Percentiles rank a stretch among this genome's conserved stretches.
Evolutionary conservation across 2,329 filamentous ascomycete species (phyloP).

Genomic region (Hypomyces perniciosus): DNA sequence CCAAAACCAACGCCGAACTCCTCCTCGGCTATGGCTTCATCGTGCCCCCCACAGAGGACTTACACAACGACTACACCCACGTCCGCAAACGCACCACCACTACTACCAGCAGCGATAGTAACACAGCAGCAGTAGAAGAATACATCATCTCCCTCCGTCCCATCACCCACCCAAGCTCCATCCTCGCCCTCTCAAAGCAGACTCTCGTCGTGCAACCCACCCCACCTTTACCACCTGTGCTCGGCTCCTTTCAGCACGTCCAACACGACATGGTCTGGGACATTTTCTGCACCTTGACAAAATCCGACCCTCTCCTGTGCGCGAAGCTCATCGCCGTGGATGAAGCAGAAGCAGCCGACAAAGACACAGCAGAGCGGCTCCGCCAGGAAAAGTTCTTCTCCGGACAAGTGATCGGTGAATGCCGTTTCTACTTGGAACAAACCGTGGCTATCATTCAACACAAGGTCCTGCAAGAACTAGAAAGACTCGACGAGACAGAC

Average conservation of each 20-base stretch:
- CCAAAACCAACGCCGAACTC: slow-evolving; percentile 67
- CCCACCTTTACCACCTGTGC: slow-evolving; percentile 17
- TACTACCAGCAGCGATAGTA: neutral
- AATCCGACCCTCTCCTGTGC: slow-evolving; percentile 21
- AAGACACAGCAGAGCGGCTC: slow-evolving; percentile 25
- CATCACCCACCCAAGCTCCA: slow-evolving; percentile 40
- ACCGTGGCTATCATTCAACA: slow-evolving; percentile 38
- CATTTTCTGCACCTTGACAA: slow-evolving; percentile 36
- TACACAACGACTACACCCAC: slow-evolving; percentile 58
- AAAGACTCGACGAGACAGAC: slow-evolving; percentile 42
- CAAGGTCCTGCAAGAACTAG: slow-evolving; percentile 37
- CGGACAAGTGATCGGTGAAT: slow-evolving; percentile 25
- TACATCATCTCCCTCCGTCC: slow-evolving; percentile 50
- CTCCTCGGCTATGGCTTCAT: slow-evolving; percentile 60
- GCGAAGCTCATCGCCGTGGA: slow-evolving; percentile 22
- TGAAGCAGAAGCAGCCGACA: slow-evolving; percentile 7
- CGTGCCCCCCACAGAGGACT: slow-evolving; percentile 38
- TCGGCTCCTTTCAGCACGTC: slow-evolving; percentile 42
- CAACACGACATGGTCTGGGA: slow-evolving; percentile 50
- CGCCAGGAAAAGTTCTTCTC: slow-evolving; percentile 25
- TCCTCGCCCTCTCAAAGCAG: slow-evolving; percentile 39
- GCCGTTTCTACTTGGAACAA: slow-evolving; percentile 25
- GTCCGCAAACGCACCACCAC: slow-evolving; percentile 38
- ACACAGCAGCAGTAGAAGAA: slow-evolving; percentile 28
- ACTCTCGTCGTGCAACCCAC: slow-evolving; percentile 24